A percentile compares a stretch with the other conserved stretches of the same genome.
These are phyloP conservation scores for Parafenestella ontariensis DNA, from an alignment of 2,329 filamentous ascomycete species.

Conservation along the genomic window DNA sequence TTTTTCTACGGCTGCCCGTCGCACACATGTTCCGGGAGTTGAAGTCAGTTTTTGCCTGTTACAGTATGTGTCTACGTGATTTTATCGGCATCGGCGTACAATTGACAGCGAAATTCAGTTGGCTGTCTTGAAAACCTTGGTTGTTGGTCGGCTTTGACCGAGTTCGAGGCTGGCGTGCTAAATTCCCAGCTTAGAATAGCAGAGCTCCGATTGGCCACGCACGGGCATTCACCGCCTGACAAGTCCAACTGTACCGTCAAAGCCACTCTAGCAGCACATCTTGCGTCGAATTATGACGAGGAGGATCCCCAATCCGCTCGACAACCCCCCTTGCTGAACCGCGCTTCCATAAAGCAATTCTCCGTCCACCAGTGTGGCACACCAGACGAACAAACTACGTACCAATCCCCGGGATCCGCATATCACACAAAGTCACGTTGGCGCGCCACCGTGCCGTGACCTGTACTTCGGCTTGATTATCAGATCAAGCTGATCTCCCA, in stretches of 20 bases:
- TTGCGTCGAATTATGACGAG: conserved; percentile 25
- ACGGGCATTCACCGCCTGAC: conserved; percentile 26
- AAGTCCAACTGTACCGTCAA: conserved; percentile 21
- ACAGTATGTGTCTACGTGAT: neutral
- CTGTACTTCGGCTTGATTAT: conserved; percentile 18
- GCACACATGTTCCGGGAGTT: too few species aligned
- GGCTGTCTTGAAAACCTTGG: neutral
- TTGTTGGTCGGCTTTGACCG: conserved; percentile 11
- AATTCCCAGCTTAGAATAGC: conserved; percentile 31
- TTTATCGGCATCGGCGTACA: too few species aligned
- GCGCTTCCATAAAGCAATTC: conserved; percentile 24
- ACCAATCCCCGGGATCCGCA: conserved; percentile 28
- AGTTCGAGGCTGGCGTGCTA: conserved; percentile 20
- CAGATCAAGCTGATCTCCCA: conserved; percentile 17
- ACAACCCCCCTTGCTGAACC: conserved; percentile 22
- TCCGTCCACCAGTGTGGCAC: conserved; percentile 23
- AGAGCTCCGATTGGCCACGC: conserved; percentile 24
- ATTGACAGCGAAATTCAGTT: neutral
- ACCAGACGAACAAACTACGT: conserved; percentile 14
- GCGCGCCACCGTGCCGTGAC: conserved; percentile 24
- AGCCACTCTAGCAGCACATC: conserved; percentile 23
- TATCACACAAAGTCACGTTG: conserved; percentile 36
- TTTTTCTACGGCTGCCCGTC: conserved; percentile 15
- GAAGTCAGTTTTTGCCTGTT: too few species aligned
- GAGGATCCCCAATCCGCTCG: conserved; percentile 22